These are phyloP conservation scores for Aspergillus ibericus DNA, from an alignment of 2,329 filamentous ascomycete species.

Conservation along the genomic window DNA sequence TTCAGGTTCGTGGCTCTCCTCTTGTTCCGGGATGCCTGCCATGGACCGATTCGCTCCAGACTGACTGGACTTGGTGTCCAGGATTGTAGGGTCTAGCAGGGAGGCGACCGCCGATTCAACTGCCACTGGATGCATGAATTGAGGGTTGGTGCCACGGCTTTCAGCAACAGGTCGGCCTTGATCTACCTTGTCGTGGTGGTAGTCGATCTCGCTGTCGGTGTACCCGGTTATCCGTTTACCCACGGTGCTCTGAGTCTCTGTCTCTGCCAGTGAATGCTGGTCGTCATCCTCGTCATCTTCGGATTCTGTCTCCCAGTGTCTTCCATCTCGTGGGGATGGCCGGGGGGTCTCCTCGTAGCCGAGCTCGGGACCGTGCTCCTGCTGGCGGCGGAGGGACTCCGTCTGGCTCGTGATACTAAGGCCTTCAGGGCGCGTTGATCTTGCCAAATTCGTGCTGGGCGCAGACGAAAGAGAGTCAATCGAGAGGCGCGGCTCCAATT, in stretches of 20 bases:
- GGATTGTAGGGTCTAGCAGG: conserved; percentile 76
- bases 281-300: conserved; percentile 54
- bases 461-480: conserved; percentile 60
- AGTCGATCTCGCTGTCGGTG: conserved; percentile 56
- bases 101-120: conserved; percentile 92
- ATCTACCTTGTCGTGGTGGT: conserved; percentile 60
- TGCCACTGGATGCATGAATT: conserved; percentile 70
- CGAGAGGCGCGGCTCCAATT: conserved; percentile 50
- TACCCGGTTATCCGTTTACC: conserved; percentile 53
- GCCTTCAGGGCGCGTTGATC: conserved; percentile 55
- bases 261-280: conserved; percentile 47
- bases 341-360: conserved; percentile 40
- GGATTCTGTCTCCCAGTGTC: conserved; percentile 28
- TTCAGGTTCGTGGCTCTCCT: conserved; percentile 29
- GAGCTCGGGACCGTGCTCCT: conserved; percentile 34
- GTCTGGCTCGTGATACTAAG: conserved; percentile 53
- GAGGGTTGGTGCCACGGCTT: conserved; percentile 69
- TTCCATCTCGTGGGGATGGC: conserved; percentile 18
- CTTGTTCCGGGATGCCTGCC: conserved; percentile 43
- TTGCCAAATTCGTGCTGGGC: conserved; percentile 58
- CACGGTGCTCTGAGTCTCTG: conserved; percentile 49
- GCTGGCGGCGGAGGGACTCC: conserved; percentile 50
- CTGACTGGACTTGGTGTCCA: conserved; percentile 62
- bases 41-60: conserved; percentile 48
- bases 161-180: conserved; percentile 70